Evolutionary conservation across 2,329 filamentous ascomycete species (phyloP).

Genomic region (Colletotrichum cordylinicola): DNA sequence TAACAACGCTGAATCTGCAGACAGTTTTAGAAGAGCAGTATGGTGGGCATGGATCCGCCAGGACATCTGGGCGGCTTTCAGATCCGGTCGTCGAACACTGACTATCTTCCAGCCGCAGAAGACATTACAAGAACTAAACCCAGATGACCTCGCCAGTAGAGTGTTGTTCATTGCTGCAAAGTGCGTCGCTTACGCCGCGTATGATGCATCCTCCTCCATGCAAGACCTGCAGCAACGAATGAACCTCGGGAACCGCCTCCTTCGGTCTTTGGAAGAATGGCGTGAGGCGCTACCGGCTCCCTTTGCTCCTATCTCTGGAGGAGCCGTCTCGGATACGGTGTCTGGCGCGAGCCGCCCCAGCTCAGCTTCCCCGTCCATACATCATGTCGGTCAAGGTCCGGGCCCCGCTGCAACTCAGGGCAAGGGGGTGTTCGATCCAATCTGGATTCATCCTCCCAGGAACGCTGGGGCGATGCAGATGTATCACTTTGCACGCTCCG

Average conservation of each 20-base stretch:
- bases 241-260: slow-evolving; percentile 37
- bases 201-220: slow-evolving; percentile 31
- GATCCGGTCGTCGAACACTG: slow-evolving; percentile 58
- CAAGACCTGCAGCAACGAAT: slow-evolving; percentile 19
- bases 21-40: slow-evolving; percentile 58
- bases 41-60: slow-evolving; percentile 72
- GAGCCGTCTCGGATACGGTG: slow-evolving; percentile 23
- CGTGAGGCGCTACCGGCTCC: not conserved
- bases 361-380: not conserved
- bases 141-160: slow-evolving; percentile 56
- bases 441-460: slow-evolving; percentile 53
- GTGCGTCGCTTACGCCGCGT: slow-evolving; percentile 60
- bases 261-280: not conserved
- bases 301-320: slow-evolving; percentile 37
- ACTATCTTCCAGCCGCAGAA: slow-evolving; percentile 62
- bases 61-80: slow-evolving; percentile 67
- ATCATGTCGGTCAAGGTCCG: not conserved
- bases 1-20: slow-evolving; percentile 59
- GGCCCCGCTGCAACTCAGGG: slow-evolving; percentile 30
- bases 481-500: slow-evolving; percentile 54
- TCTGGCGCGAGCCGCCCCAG: not conserved
- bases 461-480: slow-evolving; percentile 53
- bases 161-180: slow-evolving; percentile 58
- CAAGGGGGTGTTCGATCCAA: slow-evolving; percentile 43
- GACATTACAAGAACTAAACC: slow-evolving; percentile 47